phyloP scores from a whole-genome alignment of 176 grass and related monocot genomes.

The Hsuehochloa calcarea region DNA sequence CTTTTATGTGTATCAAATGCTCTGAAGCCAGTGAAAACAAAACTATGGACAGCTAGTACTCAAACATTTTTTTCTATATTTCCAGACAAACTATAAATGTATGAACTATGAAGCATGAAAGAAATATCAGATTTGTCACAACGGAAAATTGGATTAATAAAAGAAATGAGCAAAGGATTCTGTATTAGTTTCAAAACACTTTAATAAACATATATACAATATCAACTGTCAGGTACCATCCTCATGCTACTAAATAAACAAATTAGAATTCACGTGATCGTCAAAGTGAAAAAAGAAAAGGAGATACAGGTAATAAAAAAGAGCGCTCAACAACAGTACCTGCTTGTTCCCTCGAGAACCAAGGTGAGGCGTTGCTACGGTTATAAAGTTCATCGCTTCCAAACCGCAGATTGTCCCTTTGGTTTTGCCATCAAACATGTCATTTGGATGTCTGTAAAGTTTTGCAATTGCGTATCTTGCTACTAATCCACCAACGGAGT shows the following conservation, averaged over 20 bases:
- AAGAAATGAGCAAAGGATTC: background rate
- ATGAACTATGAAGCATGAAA: conserved; percentile 6
- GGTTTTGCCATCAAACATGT: background rate
- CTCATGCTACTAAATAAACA: background rate
- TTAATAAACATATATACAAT: background rate
- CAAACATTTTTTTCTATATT: background rate
- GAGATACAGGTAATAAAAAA: background rate
- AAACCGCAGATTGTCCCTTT: conserved; percentile 64
- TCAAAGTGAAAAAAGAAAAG: background rate
- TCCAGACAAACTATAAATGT: background rate
- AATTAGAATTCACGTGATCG: background rate
- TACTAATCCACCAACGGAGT: conserved; percentile 84
- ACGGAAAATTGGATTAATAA: background rate
- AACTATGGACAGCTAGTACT: background rate
- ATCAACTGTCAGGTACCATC: background rate
- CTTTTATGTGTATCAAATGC: background rate
- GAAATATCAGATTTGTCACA: background rate
- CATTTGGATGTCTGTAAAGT: conserved; percentile 53
- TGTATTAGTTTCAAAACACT: background rate
- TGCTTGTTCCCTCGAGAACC: conserved; percentile 89
- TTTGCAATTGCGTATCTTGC: conserved; percentile 85
- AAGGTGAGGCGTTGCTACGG: conserved; percentile 87
- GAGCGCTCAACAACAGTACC: conserved; percentile 24
- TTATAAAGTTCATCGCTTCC: conserved; percentile 83
- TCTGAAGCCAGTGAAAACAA: background rate